A percentile compares a stretch with the other conserved stretches of the same genome.
Evolutionary conservation across 352 stramenopile species (phyloP).

Genomic region (Phytopythium oedochilum): DNA sequence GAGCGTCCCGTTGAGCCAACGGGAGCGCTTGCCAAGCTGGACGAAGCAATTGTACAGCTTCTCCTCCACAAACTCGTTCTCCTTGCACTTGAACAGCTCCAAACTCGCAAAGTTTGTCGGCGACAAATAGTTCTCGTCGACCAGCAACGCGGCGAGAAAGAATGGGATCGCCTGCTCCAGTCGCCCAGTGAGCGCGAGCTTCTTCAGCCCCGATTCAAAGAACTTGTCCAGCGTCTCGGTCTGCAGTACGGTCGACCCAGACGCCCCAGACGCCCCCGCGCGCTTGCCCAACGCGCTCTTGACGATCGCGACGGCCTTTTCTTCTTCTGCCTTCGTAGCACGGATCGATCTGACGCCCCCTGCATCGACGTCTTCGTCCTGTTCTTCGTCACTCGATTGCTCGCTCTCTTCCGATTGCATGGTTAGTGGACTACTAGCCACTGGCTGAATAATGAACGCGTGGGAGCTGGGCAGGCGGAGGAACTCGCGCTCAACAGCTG

Average conservation of each 20-base stretch:
- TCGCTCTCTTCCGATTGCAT: background rate
- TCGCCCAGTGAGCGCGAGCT: slow-evolving; percentile 24
- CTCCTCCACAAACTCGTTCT: slow-evolving; percentile 44
- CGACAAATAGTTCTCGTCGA: slow-evolving; percentile 45
- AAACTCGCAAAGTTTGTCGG: slow-evolving; percentile 48
- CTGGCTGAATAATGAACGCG: background rate
- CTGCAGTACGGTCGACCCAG: slow-evolving; percentile 12
- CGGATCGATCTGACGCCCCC: background rate
- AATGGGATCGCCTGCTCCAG: slow-evolving; percentile 35
- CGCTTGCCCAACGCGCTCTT: slow-evolving; percentile 40
- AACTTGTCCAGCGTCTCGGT: slow-evolving; percentile 51
- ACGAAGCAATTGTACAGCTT: slow-evolving; percentile 45
- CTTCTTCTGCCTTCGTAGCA: slow-evolving; percentile 26
- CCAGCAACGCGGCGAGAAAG: slow-evolving; percentile 43
- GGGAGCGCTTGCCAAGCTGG: slow-evolving; percentile 33
- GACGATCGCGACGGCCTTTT: slow-evolving; percentile 30
- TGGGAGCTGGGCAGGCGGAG: slow-evolving; percentile 6
- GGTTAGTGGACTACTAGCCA: background rate
- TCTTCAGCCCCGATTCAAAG: slow-evolving; percentile 44
- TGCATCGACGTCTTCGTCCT: slow-evolving; percentile 11
- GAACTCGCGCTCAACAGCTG: slow-evolving; percentile 22
- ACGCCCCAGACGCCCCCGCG: background rate
- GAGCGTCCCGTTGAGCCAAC: slow-evolving; percentile 37
- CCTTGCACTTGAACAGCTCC: slow-evolving; percentile 57
- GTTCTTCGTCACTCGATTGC: slow-evolving; percentile 6